phyloP scores from a whole-genome alignment of 306 rosid species.

The Corylus heterophylla region DNA sequence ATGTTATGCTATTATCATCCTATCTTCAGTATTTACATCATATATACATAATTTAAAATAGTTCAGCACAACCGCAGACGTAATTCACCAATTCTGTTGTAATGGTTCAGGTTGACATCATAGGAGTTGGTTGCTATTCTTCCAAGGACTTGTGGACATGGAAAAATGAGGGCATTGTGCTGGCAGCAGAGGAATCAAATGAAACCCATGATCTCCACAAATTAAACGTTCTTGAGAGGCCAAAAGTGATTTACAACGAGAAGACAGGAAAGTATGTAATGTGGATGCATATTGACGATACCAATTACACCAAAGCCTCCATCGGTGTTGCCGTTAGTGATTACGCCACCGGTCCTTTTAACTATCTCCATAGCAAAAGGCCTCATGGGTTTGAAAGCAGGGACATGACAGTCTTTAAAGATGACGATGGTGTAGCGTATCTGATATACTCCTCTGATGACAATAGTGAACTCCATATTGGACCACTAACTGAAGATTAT shows the following conservation, averaged over 20 bases:
- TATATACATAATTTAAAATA: background rate
- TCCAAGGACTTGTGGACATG: slow-evolving; percentile 95
- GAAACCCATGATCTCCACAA: slow-evolving; percentile 92
- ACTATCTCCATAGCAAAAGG: slow-evolving; percentile 78
- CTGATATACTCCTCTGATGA: slow-evolving; percentile 91
- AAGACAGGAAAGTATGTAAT: slow-evolving; percentile 83
- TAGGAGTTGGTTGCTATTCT: slow-evolving; percentile 98
- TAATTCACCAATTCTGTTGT: background rate
- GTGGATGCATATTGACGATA: slow-evolving; percentile 99
- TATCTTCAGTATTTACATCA: slow-evolving; percentile 10
- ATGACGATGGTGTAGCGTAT: slow-evolving; percentile 83
- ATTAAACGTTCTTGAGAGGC: slow-evolving; percentile 92
- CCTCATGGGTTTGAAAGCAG: slow-evolving; percentile 95
- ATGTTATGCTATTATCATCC: slow-evolving; percentile 14
- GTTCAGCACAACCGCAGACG: background rate
- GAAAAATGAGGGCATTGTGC: slow-evolving; percentile 92
- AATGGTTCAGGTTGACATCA: slow-evolving; percentile 74
- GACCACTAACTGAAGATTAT: slow-evolving; percentile 79
- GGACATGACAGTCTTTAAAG: slow-evolving; percentile 95
- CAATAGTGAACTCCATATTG: slow-evolving; percentile 94
- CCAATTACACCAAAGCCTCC: slow-evolving; percentile 90
- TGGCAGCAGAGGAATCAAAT: slow-evolving; percentile 75
- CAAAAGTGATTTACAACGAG: slow-evolving; percentile 87
- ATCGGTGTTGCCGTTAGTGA: slow-evolving; percentile 84
- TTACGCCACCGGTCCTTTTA: slow-evolving; percentile 80